phyloP scores from a whole-genome alignment of 352 stramenopile genomes.

The Globisporangium megalacanthum region DNA sequence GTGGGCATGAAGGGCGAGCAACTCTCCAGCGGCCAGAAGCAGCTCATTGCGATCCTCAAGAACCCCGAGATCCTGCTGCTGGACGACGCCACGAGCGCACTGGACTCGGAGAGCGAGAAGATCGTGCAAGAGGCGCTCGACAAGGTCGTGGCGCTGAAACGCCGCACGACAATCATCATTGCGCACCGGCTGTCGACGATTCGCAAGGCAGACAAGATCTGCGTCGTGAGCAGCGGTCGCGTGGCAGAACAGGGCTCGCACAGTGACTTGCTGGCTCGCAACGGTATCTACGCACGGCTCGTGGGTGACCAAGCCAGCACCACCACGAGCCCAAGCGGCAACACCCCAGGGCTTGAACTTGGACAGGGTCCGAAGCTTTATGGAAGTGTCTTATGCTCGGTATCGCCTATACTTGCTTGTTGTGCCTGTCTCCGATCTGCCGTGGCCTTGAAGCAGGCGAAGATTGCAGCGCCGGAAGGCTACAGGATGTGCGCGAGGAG shows the following conservation, averaged over 20 bases:
- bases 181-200: conserved; percentile 19
- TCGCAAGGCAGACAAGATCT: conserved; percentile 19
- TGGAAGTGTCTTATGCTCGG: too few species aligned
- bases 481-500: conserved; percentile 18
- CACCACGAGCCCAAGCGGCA: too few species aligned
- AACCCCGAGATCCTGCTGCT: too few species aligned
- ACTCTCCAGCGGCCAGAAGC: conserved; percentile 41
- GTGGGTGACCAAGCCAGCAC: neutral
- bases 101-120: too few species aligned
- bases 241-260: conserved; percentile 15
- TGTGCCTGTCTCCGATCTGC: too few species aligned
- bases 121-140: too few species aligned
- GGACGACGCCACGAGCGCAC: too few species aligned
- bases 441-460: too few species aligned
- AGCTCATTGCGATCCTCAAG: conserved; percentile 32
- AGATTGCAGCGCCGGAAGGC: neutral
- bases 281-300: conserved; percentile 10
- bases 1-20: conserved; percentile 57
- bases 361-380: too few species aligned
- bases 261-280: conserved; percentile 2
- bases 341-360: too few species aligned
- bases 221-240: conserved; percentile 6
- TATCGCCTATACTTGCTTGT: too few species aligned
- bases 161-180: conserved; percentile 42
- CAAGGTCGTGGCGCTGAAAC: conserved; percentile 13